These are phyloP conservation scores for Phytophthora fragariae DNA, from an alignment of 352 stramenopile genomes.

Conservation along the genomic window DNA sequence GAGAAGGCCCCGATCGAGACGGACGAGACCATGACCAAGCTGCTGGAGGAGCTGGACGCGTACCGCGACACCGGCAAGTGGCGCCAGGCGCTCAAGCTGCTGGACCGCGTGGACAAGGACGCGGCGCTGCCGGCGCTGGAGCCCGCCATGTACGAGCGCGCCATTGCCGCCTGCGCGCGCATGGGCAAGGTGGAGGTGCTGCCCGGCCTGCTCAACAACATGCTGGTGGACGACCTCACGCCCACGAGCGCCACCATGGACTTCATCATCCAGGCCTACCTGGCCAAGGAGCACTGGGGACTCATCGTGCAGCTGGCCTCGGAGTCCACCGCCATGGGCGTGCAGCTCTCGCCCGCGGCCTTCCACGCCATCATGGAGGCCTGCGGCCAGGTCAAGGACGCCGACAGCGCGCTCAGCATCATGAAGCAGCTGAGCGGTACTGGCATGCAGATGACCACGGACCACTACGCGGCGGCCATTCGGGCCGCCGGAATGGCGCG, in stretches of 20 bases:
- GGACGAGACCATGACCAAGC: slow-evolving; percentile 31
- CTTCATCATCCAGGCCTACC: slow-evolving; percentile 82
- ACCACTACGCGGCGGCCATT: slow-evolving; percentile 67
- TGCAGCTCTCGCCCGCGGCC: slow-evolving; percentile 69
- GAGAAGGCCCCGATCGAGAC: slow-evolving; percentile 20
- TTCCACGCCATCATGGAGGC: slow-evolving; percentile 81
- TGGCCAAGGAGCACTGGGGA: slow-evolving; percentile 73
- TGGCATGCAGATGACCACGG: slow-evolving; percentile 36
- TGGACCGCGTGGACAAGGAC: slow-evolving; percentile 74
- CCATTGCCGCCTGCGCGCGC: slow-evolving; percentile 80
- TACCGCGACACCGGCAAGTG: slow-evolving; percentile 75
- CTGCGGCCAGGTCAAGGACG: slow-evolving; percentile 68
- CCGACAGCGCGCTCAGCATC: slow-evolving; percentile 55
- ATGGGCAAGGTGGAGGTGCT: slow-evolving; percentile 86
- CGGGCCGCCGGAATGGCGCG: slow-evolving; percentile 71
- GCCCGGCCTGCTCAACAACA: slow-evolving; percentile 77
- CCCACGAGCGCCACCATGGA: slow-evolving; percentile 77
- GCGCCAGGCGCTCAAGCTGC: slow-evolving; percentile 75
- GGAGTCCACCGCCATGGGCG: slow-evolving; percentile 50
- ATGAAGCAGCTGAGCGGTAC: slow-evolving; percentile 49
- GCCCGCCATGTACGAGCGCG: slow-evolving; percentile 78
- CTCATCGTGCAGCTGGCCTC: slow-evolving; percentile 62
- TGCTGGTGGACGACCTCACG: slow-evolving; percentile 71
- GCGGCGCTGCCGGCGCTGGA: slow-evolving; percentile 61
- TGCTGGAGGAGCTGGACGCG: slow-evolving; percentile 53